These are phyloP conservation scores for Neonectria coccinea DNA, from an alignment of 2,329 filamentous ascomycete species.

Conservation along the genomic window DNA sequence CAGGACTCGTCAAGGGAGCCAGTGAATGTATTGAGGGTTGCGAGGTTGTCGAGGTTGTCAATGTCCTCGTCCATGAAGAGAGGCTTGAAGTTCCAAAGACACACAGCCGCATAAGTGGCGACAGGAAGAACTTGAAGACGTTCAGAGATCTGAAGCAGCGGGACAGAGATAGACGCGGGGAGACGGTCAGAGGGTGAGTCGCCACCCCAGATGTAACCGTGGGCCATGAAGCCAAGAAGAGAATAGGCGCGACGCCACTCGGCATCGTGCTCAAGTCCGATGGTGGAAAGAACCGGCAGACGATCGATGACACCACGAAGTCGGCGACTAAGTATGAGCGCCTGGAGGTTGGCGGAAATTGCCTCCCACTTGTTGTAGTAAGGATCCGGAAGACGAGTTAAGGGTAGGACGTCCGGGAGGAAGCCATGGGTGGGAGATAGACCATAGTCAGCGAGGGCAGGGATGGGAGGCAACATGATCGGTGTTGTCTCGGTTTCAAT, in stretches of 20 bases:
- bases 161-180: constrained; percentile 84
- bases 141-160: constrained; percentile 80
- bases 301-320: constrained; percentile 82
- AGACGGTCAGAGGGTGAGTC: constrained; percentile 82
- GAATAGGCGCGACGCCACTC: constrained; percentile 97
- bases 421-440: constrained; percentile 86
- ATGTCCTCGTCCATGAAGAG: constrained; percentile 86
- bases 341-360: constrained; percentile 85
- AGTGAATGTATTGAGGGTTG: constrained; percentile 90
- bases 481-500: background rate
- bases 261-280: constrained; percentile 81
- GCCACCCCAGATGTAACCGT: constrained; percentile 97
- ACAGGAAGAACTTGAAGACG: constrained; percentile 90
- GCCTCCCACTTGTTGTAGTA: constrained; percentile 98
- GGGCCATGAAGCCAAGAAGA: constrained; percentile 88
- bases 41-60: constrained; percentile 87
- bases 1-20: constrained; percentile 96
- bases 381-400: constrained; percentile 83
- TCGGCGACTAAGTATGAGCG: constrained; percentile 85
- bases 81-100: constrained; percentile 97
- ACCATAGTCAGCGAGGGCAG: constrained; percentile 80
- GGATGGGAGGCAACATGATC: constrained; percentile 70
- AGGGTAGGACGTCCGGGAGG: constrained; percentile 82
- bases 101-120: constrained; percentile 91
- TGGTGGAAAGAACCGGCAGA: constrained; percentile 85